Conservation (phyloP, 2,329 filamentous ascomycete species). For the Alternaria sp. region DNA sequence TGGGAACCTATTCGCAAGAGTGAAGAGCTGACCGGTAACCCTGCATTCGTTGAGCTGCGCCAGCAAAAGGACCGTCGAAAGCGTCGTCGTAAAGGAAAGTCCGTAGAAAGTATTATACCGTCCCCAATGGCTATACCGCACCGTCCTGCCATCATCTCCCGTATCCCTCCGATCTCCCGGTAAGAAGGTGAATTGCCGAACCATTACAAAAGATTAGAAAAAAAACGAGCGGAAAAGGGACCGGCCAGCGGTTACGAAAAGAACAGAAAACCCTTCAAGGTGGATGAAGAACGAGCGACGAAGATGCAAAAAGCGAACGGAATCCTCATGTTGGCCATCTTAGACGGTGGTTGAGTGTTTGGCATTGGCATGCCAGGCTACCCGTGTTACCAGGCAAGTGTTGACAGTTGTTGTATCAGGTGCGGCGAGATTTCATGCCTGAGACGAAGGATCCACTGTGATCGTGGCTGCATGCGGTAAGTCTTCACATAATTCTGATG, state of each 20-base stretch:
- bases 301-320: background rate
- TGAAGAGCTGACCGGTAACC: slow-evolving; percentile 27
- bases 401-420: slow-evolving; percentile 22
- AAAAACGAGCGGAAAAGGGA: slow-evolving; percentile 4
- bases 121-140: slow-evolving; percentile 31
- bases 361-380: slow-evolving; percentile 12
- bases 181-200: slow-evolving; percentile 28
- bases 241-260: slow-evolving; percentile 23
- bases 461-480: background rate
- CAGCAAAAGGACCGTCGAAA: slow-evolving; percentile 24
- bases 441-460: slow-evolving; percentile 6
- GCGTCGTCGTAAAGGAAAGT: slow-evolving; percentile 30
- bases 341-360: slow-evolving; percentile 1
- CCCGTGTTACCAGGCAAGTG: slow-evolving; percentile 7
- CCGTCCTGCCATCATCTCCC: slow-evolving; percentile 19
- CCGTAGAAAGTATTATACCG: slow-evolving; percentile 38
- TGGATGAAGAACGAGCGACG: slow-evolving; percentile 6
- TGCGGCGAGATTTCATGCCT: slow-evolving; percentile 16
- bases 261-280: slow-evolving; percentile 8
- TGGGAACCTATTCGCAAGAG: slow-evolving; percentile 27
- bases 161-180: slow-evolving; percentile 18
- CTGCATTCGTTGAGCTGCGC: slow-evolving; percentile 30
- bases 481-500: background rate
- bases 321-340: background rate
- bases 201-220: slow-evolving; percentile 19